phyloP scores from a whole-genome alignment of 768 basidiomycete species.

The Kwoniella dendrophila region DNA sequence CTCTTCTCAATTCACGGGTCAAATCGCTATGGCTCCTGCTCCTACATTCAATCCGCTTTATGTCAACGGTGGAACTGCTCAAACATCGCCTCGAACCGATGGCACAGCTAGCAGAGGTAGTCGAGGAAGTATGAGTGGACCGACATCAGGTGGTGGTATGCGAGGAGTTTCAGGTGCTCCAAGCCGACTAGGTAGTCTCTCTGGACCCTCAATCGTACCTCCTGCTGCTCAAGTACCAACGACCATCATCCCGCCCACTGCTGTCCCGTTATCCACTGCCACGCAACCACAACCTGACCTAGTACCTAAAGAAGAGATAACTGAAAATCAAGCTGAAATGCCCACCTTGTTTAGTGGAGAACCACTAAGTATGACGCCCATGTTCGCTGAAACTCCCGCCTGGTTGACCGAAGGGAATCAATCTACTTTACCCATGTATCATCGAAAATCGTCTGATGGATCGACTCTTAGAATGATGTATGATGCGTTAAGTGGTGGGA shows the following conservation, averaged over 20 bases:
- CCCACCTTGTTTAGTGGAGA: slow-evolving; percentile 38
- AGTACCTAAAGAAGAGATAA: slow-evolving; percentile 18
- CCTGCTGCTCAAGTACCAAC: neutral
- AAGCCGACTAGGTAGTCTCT: slow-evolving; percentile 10
- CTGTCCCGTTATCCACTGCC: neutral
- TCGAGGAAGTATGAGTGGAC: slow-evolving; percentile 23
- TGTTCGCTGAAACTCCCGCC: slow-evolving; percentile 40
- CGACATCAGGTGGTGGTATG: neutral
- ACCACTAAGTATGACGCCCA: slow-evolving; percentile 27
- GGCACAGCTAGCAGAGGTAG: slow-evolving; percentile 21
- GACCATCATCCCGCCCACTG: neutral
- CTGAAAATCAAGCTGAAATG: slow-evolving; percentile 21
- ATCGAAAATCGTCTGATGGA: slow-evolving; percentile 44
- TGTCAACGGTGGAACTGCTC: slow-evolving; percentile 13
- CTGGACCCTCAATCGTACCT: neutral
- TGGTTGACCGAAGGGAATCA: slow-evolving; percentile 42
- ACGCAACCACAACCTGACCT: neutral
- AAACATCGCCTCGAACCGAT: slow-evolving; percentile 32
- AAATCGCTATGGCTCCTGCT: neutral
- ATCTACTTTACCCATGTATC: slow-evolving; percentile 37
- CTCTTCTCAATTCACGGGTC: neutral
- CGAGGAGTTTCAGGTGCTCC: slow-evolving; percentile 8
- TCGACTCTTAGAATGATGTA: slow-evolving; percentile 40
- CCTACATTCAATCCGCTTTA: neutral
- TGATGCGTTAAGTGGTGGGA: slow-evolving; percentile 27